Evolutionary conservation across 1,284 basidiomycete species (phyloP).

Genomic region (Tranzscheliella williamsii): DNA sequence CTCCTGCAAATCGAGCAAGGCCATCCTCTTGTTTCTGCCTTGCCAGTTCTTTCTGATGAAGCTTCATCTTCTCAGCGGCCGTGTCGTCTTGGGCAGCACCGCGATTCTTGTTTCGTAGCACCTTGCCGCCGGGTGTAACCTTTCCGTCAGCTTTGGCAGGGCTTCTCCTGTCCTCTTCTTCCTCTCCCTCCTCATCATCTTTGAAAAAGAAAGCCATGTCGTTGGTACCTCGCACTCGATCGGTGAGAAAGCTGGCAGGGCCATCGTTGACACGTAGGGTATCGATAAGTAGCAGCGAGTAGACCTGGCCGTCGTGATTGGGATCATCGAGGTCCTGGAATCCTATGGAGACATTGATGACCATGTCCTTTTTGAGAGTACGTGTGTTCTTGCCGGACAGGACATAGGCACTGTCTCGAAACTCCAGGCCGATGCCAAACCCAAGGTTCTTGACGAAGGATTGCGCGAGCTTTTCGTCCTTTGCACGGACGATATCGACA

Average conservation of each 20-base stretch:
- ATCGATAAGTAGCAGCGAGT: constrained; percentile 86
- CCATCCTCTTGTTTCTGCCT: constrained; percentile 78
- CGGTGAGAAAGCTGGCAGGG: constrained; percentile 70
- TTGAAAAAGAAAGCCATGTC: constrained; percentile 84
- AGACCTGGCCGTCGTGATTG: constrained; percentile 73
- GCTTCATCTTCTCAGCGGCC: constrained; percentile 75
- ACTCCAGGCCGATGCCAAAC: constrained; percentile 77
- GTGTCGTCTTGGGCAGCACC: constrained; percentile 77
- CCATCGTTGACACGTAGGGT: constrained; percentile 80
- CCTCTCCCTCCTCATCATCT: constrained; percentile 54
- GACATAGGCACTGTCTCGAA: constrained; percentile 83
- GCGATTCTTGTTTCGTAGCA: constrained; percentile 63
- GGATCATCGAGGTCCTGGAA: constrained; percentile 76
- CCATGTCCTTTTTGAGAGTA: constrained; percentile 77
- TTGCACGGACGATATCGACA: constrained; percentile 72
- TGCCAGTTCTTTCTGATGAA: constrained; percentile 87
- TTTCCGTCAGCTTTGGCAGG: constrained; percentile 36
- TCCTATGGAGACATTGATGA: constrained; percentile 80
- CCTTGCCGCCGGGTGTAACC: constrained; percentile 51
- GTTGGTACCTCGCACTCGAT: constrained; percentile 68
- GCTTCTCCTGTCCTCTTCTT: constrained; percentile 29
- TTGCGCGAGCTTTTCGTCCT: constrained; percentile 79
- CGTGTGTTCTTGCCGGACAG: constrained; percentile 79
- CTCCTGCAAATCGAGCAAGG: constrained; percentile 74
- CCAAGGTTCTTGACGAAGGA: constrained; percentile 87